These are phyloP conservation scores for Alternaria consortialis DNA, from an alignment of 2,329 filamentous ascomycete genomes.

Conservation along the genomic window DNA sequence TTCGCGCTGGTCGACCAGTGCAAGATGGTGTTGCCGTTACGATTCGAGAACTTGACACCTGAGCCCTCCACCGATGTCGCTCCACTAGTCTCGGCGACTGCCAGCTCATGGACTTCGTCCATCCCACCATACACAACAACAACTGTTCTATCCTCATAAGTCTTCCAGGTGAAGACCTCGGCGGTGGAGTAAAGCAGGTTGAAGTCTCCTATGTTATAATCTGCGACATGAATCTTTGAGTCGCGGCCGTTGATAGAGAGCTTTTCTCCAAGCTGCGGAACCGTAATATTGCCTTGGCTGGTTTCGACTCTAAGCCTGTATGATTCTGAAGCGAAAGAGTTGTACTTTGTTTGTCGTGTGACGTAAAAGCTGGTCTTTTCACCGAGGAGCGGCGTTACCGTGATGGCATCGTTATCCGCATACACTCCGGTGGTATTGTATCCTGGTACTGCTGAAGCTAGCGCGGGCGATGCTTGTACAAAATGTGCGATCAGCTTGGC, in stretches of 20 bases:
- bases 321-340: conserved; percentile 60
- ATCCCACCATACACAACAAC: conserved; percentile 70
- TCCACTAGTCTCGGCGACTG: conserved; percentile 49
- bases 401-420: conserved; percentile 55
- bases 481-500: conserved; percentile 79
- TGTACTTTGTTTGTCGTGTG: conserved; percentile 69
- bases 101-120: conserved; percentile 69
- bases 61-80: conserved; percentile 50
- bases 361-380: conserved; percentile 69
- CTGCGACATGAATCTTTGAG: conserved; percentile 70
- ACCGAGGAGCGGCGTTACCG: conserved; percentile 68
- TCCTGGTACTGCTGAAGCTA: conserved; percentile 60
- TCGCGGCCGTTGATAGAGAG: conserved; percentile 69
- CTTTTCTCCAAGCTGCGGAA: conserved; percentile 65
- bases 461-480: conserved; percentile 72
- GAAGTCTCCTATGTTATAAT: conserved; percentile 67
- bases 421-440: conserved; percentile 30
- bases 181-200: conserved; percentile 71
- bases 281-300: conserved; percentile 58
- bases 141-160: conserved; percentile 64
- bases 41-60: conserved; percentile 45
- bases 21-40: conserved; percentile 56
- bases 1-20: conserved; percentile 64
- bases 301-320: conserved; percentile 71
- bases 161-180: conserved; percentile 72